Evolutionary conservation across 2,329 filamentous ascomycete species (phyloP).

Genomic region (Chaetomiaceae sp.): DNA sequence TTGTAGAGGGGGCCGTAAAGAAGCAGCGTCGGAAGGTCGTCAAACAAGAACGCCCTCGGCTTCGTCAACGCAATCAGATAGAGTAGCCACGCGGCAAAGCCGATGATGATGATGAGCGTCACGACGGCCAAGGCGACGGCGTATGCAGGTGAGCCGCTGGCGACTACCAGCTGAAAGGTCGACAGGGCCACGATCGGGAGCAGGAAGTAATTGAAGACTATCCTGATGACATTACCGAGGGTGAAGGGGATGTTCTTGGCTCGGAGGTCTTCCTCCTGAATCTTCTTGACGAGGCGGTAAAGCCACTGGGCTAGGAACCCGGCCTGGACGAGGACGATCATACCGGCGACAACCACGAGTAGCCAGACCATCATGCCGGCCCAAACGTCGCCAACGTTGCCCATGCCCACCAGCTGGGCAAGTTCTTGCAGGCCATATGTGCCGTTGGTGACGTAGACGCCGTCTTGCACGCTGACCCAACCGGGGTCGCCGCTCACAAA

Average conservation of each 20-base stretch:
- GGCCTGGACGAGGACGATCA: constrained; percentile 65
- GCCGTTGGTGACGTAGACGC: constrained; percentile 76
- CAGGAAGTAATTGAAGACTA: constrained; percentile 89
- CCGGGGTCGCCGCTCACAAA: constrained; percentile 66
- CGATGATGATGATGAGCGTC: constrained; percentile 65
- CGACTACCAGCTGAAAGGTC: constrained; percentile 83
- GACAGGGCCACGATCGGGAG: constrained; percentile 81
- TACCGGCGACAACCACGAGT: constrained; percentile 63
- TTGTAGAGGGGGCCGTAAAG: constrained; percentile 94
- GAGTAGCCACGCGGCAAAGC: constrained; percentile 72
- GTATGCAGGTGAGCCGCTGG: constrained; percentile 58
- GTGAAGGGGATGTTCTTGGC: constrained; percentile 90
- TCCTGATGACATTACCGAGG: constrained; percentile 69
- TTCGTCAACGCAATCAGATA: constrained; percentile 73
- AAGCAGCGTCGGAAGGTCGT: constrained; percentile 83
- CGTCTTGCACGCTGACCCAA: constrained; percentile 66
- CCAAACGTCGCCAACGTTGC: constrained; percentile 74
- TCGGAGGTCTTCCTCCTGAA: constrained; percentile 77
- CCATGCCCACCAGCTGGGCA: constrained; percentile 78
- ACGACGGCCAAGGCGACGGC: constrained; percentile 70
- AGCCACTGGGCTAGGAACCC: constrained; percentile 74
- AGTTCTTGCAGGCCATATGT: constrained; percentile 74
- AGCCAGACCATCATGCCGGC: constrained; percentile 91
- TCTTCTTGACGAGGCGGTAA: constrained; percentile 63
- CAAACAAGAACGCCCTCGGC: constrained; percentile 82